These are phyloP conservation scores for Galeopsis tetrahit DNA, from an alignment of 257 asterid species.

Conservation along the genomic window DNA sequence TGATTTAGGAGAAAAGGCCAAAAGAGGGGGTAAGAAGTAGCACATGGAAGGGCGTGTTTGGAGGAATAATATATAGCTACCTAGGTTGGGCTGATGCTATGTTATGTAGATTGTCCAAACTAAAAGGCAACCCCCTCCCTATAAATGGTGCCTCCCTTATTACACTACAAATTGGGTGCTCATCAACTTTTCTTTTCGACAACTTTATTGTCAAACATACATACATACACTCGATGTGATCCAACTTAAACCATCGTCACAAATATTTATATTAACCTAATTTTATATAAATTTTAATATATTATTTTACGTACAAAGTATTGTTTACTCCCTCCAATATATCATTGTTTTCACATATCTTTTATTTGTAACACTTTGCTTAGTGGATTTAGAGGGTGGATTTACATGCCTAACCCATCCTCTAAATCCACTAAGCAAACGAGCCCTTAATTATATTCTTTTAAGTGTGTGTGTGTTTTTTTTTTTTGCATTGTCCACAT, in stretches of 20 bases:
- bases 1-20: conserved; percentile 47
- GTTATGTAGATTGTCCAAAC: conserved; percentile 48
- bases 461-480: too few relatives aligned
- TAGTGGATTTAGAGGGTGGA: too few relatives aligned
- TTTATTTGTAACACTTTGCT: too few relatives aligned
- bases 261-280: too few relatives aligned
- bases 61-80: conserved; percentile 54
- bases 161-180: conserved; percentile 21
- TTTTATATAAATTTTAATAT: too few relatives aligned
- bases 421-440: too few relatives aligned
- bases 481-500: too few relatives aligned
- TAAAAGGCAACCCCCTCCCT: conserved; percentile 9
- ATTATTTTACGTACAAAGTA: too few relatives aligned
- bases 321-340: too few relatives aligned
- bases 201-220: neutral
- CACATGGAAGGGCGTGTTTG: conserved; percentile 72
- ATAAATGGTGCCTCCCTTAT: neutral
- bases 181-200: conserved; percentile 42
- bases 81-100: conserved; percentile 46
- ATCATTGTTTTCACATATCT: too few relatives aligned
- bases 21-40: conserved; percentile 53
- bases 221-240: neutral
- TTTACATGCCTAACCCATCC: too few relatives aligned
- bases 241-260: neutral
- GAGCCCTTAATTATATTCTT: too few relatives aligned